Conservation (phyloP, 2,329 filamentous ascomycete species). For the Calycina herbarum region DNA sequence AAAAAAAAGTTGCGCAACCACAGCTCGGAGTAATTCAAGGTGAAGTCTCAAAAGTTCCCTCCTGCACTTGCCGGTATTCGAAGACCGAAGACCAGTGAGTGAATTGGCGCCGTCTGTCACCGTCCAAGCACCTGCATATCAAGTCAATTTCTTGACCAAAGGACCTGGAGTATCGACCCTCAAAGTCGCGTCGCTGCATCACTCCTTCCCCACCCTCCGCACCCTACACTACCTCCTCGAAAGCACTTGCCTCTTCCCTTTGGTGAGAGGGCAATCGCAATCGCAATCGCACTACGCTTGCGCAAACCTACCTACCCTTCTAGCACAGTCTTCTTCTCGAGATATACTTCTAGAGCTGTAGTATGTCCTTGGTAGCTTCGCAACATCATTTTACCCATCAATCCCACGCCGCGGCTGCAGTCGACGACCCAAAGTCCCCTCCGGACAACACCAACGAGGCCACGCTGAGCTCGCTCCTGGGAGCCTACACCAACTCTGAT, state of each 20-base stretch:
- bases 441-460: constrained; percentile 30
- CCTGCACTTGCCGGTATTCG: not conserved
- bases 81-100: constrained; percentile 1
- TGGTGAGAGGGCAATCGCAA: not conserved
- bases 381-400: constrained; percentile 30
- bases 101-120: not conserved
- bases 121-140: constrained; percentile 5
- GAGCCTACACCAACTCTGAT: constrained; percentile 31
- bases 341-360: constrained; percentile 27
- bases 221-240: not conserved
- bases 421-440: constrained; percentile 18
- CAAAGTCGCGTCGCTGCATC: not conserved
- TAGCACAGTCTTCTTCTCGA: not conserved
- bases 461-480: constrained; percentile 36
- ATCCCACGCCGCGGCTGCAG: constrained; percentile 26
- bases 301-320: not conserved
- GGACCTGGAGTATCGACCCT: too few species aligned
- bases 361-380: constrained; percentile 39
- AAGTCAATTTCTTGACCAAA: too few species aligned
- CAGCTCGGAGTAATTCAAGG: not conserved
- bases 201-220: not conserved
- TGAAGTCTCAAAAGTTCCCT: not conserved
- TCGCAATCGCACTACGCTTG: constrained; percentile 4
- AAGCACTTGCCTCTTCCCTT: not conserved
- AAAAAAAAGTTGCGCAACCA: too few species aligned